phyloP scores from a whole-genome alignment of 2,329 filamentous ascomycete genomes.

The Colletotrichum spinosum region DNA sequence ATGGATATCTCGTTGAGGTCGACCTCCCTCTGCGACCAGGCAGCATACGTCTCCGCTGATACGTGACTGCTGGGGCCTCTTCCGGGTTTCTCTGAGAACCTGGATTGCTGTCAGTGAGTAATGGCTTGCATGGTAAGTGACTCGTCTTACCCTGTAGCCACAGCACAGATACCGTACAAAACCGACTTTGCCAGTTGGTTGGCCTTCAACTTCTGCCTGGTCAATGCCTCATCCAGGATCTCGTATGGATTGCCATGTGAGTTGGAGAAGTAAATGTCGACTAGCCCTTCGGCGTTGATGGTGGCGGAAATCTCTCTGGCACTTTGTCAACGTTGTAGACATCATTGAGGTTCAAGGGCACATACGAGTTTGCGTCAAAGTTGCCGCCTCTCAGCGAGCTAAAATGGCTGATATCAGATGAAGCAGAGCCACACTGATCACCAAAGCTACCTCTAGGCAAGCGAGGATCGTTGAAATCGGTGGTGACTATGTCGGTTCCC shows the following conservation, averaged over 20 bases:
- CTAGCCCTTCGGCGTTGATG: conserved; percentile 24
- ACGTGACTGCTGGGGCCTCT: conserved; percentile 28
- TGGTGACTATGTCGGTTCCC: conserved; percentile 4
- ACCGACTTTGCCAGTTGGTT: conserved; percentile 25
- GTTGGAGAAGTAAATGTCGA: conserved; percentile 29
- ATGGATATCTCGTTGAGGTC: conserved; percentile 6
- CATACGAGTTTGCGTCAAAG: conserved; percentile 16
- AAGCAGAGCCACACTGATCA: conserved; percentile 20
- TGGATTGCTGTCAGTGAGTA: not conserved
- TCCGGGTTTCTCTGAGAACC: conserved; percentile 19
- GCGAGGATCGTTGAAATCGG: conserved; percentile 12
- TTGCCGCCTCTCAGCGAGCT: conserved; percentile 13
- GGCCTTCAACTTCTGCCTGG: conserved; percentile 6
- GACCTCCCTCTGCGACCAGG: conserved; percentile 25
- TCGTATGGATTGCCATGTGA: conserved; percentile 27
- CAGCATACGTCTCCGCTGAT: conserved; percentile 21
- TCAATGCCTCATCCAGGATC: conserved; percentile 18
- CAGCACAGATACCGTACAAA: conserved; percentile 25
- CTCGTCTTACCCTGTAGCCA: conserved; percentile 22
- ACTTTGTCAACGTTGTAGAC: not conserved
- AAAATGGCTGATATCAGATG: conserved; percentile 22
- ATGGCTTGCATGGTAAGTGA: too few relatives aligned
- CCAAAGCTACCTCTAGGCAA: not conserved
- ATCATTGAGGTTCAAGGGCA: not conserved
- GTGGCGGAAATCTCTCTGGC: conserved; percentile 10